These are phyloP conservation scores for Cynara cardunculus DNA, from an alignment of 129 eudicot species.

Conservation along the genomic window DNA sequence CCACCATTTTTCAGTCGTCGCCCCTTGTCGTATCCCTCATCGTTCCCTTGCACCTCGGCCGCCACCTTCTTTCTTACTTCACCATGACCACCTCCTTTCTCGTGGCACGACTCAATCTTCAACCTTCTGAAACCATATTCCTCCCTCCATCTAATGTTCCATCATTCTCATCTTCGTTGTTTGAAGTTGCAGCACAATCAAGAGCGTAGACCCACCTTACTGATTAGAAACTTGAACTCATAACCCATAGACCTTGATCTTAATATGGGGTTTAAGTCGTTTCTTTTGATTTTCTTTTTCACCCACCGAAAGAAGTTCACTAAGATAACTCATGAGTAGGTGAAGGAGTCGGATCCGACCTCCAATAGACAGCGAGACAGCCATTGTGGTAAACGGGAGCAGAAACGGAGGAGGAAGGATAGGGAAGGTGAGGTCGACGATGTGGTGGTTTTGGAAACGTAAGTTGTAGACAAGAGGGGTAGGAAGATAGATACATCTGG, in stretches of 20 bases:
- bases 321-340: too few species aligned
- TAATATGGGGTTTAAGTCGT: too few species aligned
- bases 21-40: not conserved
- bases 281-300: too few species aligned
- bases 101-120: not conserved
- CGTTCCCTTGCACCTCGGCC: not conserved
- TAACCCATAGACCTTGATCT: conserved; percentile 38
- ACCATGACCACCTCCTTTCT: not conserved
- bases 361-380: too few species aligned
- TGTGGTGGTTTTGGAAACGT: too few species aligned
- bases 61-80: not conserved
- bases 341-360: too few species aligned
- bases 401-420: too few species aligned
- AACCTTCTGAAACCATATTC: not conserved
- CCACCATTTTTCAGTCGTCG: not conserved
- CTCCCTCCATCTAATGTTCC: conserved; percentile 84
- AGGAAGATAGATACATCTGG: too few species aligned
- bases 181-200: conserved; percentile 93
- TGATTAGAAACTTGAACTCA: conserved; percentile 52
- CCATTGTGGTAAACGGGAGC: too few species aligned
- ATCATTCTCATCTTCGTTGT: conserved; percentile 89
- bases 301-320: not conserved
- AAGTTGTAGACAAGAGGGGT: too few species aligned
- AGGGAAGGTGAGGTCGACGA: too few species aligned
- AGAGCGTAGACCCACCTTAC: conserved; percentile 53